Evolutionary conservation across 1,284 basidiomycete genomes (phyloP), one percentile per base, ranked within the genome.

Genomic region (Sporisorium reilianum): DNA sequence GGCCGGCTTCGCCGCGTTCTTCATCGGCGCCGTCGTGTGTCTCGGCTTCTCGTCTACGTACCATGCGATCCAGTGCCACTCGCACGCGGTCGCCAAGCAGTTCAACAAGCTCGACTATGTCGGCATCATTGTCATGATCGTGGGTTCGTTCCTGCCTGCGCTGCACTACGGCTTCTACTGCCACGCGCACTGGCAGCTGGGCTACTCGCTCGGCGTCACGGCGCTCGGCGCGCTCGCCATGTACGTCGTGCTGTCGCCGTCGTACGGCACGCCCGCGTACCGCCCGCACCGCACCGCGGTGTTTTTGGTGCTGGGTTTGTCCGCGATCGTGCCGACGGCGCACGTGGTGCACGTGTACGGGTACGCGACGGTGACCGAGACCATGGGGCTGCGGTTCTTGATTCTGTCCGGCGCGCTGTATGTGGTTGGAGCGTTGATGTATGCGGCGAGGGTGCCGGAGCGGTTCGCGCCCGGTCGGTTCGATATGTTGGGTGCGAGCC

Each of bases 391-490:
- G 28, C 45, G 68, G 12, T 80, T 69, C 48, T 26, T 84, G 8
- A 61, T 79, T 41, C 38, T 61, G 7, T 75, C 71, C 11, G 81
- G 82, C 0, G 71, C 64, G 3, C 30, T 84, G 3, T 83, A 84
- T 63, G 75, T 84, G 14, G 49, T 74, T 1, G 81, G 80, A 2
- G 80, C 82, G 0, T 34, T 56, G 11, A 38, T 82, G 25, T 83
- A 82, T 60, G 93, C 93, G 40, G 90, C 91, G 76, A 89, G 93
- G 55, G 88, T 95, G 58, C 94, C 94, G 26, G 94, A 96, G 82
- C 87, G 90, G 30, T 87, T 91, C 70, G 87, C 88, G 11, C 93
- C 93, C 1, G 93, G 93, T 54, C 89, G 86, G 70, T 94, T 94
- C 81, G 93, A 96, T 86, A 88, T 89, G 81, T 88, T 94, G n/a